phyloP scores from a whole-genome alignment of 2,329 filamentous ascomycete species.

The Neophaeococcomyces mojaviensis region DNA sequence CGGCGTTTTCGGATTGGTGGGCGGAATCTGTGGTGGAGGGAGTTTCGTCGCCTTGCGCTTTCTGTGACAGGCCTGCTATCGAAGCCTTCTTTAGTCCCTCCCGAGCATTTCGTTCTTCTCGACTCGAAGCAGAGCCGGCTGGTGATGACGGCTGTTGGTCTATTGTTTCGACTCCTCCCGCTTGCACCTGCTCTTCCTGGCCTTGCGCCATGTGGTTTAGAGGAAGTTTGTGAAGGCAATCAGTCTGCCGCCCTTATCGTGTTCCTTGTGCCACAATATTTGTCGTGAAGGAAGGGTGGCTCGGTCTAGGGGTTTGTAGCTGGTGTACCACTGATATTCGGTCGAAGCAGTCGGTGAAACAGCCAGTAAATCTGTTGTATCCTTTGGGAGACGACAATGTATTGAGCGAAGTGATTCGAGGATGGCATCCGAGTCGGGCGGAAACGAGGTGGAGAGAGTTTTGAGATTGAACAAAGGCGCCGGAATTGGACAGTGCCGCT shows the following conservation, averaged over 20 bases:
- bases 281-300: too few relatives aligned
- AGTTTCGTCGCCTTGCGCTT: slow-evolving; percentile 6
- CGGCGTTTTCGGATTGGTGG: slow-evolving; percentile 22
- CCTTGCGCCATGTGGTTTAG: slow-evolving; percentile 2
- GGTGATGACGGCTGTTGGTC: slow-evolving; percentile 30
- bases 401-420: too few relatives aligned
- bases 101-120: slow-evolving; percentile 46
- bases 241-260: not conserved
- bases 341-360: too few relatives aligned
- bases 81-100: slow-evolving; percentile 56
- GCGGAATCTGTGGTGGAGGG: slow-evolving; percentile 23
- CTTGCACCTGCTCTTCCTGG: slow-evolving; percentile 4
- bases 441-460: too few relatives aligned
- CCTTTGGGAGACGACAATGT: too few relatives aligned
- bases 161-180: slow-evolving; percentile 19
- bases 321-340: too few relatives aligned
- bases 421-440: too few relatives aligned
- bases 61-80: slow-evolving; percentile 38
- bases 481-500: too few relatives aligned
- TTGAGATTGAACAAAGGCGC: too few relatives aligned
- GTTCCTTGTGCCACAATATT: not conserved
- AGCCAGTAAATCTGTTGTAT: too few relatives aligned
- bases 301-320: too few relatives aligned
- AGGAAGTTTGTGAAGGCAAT: not conserved
- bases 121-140: slow-evolving; percentile 4